Conservation (phyloP, 257 asterid species). For the Scutellaria barbata region DNA sequence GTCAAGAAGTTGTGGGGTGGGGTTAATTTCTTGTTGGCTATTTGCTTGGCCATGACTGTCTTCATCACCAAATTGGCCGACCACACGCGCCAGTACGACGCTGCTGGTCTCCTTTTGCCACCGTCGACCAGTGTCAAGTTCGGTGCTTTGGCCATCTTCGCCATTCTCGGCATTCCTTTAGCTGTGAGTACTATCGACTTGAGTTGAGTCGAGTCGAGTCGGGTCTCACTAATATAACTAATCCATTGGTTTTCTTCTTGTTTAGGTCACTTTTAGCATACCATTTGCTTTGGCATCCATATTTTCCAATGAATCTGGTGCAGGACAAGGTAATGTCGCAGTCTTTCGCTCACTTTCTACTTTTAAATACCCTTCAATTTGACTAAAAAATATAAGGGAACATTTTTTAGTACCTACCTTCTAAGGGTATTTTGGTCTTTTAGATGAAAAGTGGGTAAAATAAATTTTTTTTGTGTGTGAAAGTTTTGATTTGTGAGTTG, state of each 20-base stretch:
- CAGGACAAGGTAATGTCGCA: slow-evolving; percentile 66
- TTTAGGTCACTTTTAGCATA: slow-evolving; percentile 65
- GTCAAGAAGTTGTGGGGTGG: slow-evolving; percentile 70
- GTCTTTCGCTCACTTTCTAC: no score
- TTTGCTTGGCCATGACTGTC: slow-evolving; percentile 64
- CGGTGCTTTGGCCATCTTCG: slow-evolving; percentile 62
- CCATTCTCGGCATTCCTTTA: slow-evolving; percentile 72
- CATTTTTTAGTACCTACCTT: no score
- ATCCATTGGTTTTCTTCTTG: neutral
- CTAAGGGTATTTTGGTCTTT: no score
- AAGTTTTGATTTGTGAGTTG: neutral
- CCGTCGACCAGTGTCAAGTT: slow-evolving; percentile 54
- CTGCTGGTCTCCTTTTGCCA: slow-evolving; percentile 18
- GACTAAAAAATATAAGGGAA: no score
- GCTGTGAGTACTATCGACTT: slow-evolving; percentile 63
- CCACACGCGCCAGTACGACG: slow-evolving; percentile 37
- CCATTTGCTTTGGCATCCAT: slow-evolving; percentile 93
- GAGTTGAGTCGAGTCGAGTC: no score
- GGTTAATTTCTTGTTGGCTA: slow-evolving; percentile 65
- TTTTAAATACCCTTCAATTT: no score
- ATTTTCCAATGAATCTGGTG: slow-evolving; percentile 60
- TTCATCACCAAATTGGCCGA: slow-evolving; percentile 63
- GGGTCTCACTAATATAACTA: no score
- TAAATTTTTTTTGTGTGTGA: no score
- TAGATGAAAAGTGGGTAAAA: no score